Conservation (phyloP, 768 basidiomycete species). For the Sporobolomyces roseus region DNA sequence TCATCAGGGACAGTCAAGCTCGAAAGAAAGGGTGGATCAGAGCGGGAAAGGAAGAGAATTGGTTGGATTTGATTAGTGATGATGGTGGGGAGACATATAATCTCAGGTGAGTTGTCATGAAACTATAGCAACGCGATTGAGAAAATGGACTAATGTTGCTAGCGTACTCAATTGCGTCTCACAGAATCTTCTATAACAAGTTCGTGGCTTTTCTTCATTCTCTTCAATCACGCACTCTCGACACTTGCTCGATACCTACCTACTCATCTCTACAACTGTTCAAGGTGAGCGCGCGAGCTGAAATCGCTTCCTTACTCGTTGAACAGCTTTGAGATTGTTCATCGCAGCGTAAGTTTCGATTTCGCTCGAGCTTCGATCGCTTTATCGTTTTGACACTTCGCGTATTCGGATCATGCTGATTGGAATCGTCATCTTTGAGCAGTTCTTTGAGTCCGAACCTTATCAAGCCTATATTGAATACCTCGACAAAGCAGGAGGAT, state of each 20-base stretch:
- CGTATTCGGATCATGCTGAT: background rate
- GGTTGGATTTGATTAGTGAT: slow-evolving; percentile 2
- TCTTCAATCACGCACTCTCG: too few relatives aligned
- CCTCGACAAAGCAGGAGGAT: slow-evolving; percentile 17
- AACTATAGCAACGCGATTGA: too few relatives aligned
- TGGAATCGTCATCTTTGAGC: background rate
- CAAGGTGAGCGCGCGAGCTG: too few relatives aligned
- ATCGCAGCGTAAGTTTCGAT: slow-evolving; percentile 13
- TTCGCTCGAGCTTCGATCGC: too few relatives aligned
- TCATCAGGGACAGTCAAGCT: background rate
- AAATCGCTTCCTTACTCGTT: too few relatives aligned
- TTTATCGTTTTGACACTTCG: too few relatives aligned
- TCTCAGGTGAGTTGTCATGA: background rate
- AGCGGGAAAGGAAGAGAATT: background rate
- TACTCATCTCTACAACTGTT: background rate
- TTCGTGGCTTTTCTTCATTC: background rate
- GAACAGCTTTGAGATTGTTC: slow-evolving; percentile 25
- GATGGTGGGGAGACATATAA: slow-evolving; percentile 1
- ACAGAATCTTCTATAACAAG: slow-evolving; percentile 15
- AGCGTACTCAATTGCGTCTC: too few relatives aligned
- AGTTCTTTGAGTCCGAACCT: slow-evolving; percentile 22
- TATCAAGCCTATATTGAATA: slow-evolving; percentile 12
- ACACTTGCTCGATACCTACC: too few relatives aligned
- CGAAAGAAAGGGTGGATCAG: background rate
- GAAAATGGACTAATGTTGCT: background rate